Evolutionary conservation across 2,329 filamentous ascomycete species (phyloP).

Genomic region (Xylaria hypoxylon): DNA sequence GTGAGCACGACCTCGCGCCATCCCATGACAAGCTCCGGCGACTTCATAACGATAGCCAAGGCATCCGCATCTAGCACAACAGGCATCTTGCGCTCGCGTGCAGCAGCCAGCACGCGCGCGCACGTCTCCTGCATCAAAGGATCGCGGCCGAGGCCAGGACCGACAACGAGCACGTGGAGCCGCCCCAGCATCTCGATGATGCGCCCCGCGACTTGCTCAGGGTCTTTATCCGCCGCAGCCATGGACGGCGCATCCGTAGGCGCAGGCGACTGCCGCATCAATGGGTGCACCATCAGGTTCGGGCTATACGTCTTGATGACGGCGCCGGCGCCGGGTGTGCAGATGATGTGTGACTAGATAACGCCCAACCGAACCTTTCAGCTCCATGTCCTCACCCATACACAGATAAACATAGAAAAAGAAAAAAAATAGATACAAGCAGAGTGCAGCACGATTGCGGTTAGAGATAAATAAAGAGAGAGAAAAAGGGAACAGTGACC

Average conservation of each 20-base stretch:
- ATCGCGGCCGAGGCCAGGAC: constrained; percentile 91
- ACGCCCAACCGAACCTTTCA: constrained; percentile 2
- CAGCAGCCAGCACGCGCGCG: constrained; percentile 80
- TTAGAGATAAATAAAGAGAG: neutral
- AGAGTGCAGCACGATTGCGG: neutral
- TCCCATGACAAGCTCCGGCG: constrained; percentile 81
- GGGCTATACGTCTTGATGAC: constrained; percentile 99
- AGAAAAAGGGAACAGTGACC: neutral
- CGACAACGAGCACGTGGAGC: constrained; percentile 91
- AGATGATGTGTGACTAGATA: constrained; percentile 87
- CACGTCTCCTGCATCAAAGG: constrained; percentile 90
- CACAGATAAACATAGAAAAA: no score
- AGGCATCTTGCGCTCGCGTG: constrained; percentile 76
- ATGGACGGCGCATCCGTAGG: constrained; percentile 62
- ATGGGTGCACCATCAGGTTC: constrained; percentile 97
- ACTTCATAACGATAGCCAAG: constrained; percentile 78
- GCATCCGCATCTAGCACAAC: constrained; percentile 95
- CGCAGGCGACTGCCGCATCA: constrained; percentile 80
- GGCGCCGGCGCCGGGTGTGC: constrained; percentile 84
- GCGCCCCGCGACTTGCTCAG: constrained; percentile 70
- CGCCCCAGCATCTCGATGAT: constrained; percentile 86
- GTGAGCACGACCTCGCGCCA: constrained; percentile 89
- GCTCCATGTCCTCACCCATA: neutral
- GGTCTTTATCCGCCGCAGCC: constrained; percentile 65
- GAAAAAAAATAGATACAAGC: neutral